Evolutionary conservation across 257 asterid genomes (phyloP), one percentile per base, ranked within the genome.

Genomic region (Jacaranda copaia): DNA sequence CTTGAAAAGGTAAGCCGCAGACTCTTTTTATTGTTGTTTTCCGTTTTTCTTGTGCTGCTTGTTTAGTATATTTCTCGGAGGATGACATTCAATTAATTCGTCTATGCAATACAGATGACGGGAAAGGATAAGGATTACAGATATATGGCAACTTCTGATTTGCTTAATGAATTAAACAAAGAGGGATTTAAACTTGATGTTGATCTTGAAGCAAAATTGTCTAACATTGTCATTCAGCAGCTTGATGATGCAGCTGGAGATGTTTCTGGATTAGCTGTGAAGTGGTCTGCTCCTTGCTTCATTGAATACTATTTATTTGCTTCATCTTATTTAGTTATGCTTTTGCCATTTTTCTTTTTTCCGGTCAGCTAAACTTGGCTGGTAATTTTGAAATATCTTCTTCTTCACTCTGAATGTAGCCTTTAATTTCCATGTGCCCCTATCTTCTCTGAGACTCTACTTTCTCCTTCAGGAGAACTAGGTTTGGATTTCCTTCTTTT

Each of bases 101-200:
- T 56, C 46, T 57, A 35, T 46, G 64, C 65, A 70, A 65, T 88
- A 74, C 89, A 96, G 99, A 96, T 96, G 99, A 91, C 96, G 1
- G 99, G 99, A 66, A 96, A 96, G 86, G 99, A 96, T 82, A 96
- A 96, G 87, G 99, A 96, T 79, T 96, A 85, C 79, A 87, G 99
- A 89, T 96, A 96, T 77, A 96, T 96, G 99, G 99, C 99, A 43
- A 96, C 99, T 77, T 96, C 99, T 60, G 99, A 96, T 88, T 96
- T 96, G 88, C 93, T 96, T 35, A 90, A 89, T 79, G 98, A 93
- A 76, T 81, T 96, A 43, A 96, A 93, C 88, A 96, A 91, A 81
- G 99, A 93, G 59, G 92, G 92, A 20, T 91, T 96, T 81, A 96
- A 89, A 75, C 84, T 93, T 55, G 99, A 96, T 77, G 78, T 59